Percentiles rank a stretch among this genome's conserved stretches.
phyloP scores from a whole-genome alignment of 148 eudicot species.

The Chenopodium berlandieri region DNA sequence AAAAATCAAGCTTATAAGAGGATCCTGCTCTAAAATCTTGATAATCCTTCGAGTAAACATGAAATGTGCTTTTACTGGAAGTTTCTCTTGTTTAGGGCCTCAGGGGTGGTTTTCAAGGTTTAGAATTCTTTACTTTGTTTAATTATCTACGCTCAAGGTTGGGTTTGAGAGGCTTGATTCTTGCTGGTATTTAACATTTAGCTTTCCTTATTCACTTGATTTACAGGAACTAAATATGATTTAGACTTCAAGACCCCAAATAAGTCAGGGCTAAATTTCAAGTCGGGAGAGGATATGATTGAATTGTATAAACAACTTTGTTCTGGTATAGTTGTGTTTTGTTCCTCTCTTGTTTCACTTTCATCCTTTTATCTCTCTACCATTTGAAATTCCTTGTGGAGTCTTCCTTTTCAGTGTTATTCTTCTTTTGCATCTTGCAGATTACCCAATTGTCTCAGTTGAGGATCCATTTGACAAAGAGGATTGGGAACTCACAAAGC shows the following conservation, averaged over 20 bases:
- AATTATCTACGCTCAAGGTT: neutral
- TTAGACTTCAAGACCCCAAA: conserved; percentile 73
- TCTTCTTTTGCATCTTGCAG: conserved; percentile 35
- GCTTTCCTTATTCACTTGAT: conserved; percentile 21
- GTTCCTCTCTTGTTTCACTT: neutral
- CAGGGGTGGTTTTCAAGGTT: neutral
- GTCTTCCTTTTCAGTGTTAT: conserved; percentile 7
- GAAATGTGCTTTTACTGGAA: neutral
- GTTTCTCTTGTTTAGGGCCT: neutral
- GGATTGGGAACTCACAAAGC: conserved; percentile 89
- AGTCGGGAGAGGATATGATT: conserved; percentile 91
- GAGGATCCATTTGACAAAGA: conserved; percentile 99
- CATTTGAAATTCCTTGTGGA: neutral
- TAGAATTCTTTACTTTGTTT: neutral
- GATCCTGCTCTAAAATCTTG: neutral
- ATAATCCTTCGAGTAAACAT: conserved; percentile 6
- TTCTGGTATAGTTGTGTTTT: conserved; percentile 46
- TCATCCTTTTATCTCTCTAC: conserved; percentile 4
- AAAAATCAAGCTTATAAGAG: neutral
- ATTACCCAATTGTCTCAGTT: conserved; percentile 86
- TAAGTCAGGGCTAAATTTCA: conserved; percentile 84
- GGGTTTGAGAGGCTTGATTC: neutral
- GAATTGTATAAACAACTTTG: conserved; percentile 83
- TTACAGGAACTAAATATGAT: conserved; percentile 87
- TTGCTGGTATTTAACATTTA: neutral